Evolutionary conservation across 2,329 filamentous ascomycete genomes (phyloP), one percentile per base, ranked within the genome.

Genomic region (Leptodontidium sp.): DNA sequence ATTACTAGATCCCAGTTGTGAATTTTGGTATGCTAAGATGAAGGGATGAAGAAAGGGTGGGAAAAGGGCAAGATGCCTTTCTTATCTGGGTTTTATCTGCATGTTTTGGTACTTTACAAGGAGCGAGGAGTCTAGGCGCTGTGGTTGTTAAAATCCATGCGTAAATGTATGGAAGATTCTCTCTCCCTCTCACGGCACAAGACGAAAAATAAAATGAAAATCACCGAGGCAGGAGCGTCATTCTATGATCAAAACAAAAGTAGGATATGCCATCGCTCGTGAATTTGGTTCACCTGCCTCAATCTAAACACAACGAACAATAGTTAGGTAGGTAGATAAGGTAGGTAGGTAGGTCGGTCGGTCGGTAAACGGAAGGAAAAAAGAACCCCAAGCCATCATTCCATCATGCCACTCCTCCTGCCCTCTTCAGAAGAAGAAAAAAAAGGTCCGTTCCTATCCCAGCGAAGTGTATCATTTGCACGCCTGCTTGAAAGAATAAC

Each of bases 401-500:
- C 67, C 63, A 64, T 67, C 57, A 59, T 59, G 57, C n/a, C 57
- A 59, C 17, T 7, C 57, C 11, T n/a, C 29, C 14, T 32, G 29
- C 29, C 29, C 29, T 32, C 29, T 32, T 32, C 29, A 1, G 29
- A 32, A 32, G 29, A 32, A 57, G n/a, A 53, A 32, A 61, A 58
- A 66, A 71, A 70, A 59, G 6, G 6, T 32, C 29, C 47, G 50
- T 53, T 45, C 45, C 47, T 59, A 7, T 53, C 68, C 69, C 64
- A 66, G 63, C 65, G 65, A 72, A 73, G 70, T 70, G 63, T 73
- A 71, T 70, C 59, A 68, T 73, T 64, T 61, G 65, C 70, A 67
- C 65, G 68, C 72, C 64, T 71, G 71, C 70, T 75, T 67, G 57
- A 63, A 67, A 67, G 61, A 70, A 68, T 68, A 63, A 70, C 40